Base-by-base conservation (phyloP, 2,329 filamentous ascomycete genomes). In the Aspergillus phoenicis region DNA sequence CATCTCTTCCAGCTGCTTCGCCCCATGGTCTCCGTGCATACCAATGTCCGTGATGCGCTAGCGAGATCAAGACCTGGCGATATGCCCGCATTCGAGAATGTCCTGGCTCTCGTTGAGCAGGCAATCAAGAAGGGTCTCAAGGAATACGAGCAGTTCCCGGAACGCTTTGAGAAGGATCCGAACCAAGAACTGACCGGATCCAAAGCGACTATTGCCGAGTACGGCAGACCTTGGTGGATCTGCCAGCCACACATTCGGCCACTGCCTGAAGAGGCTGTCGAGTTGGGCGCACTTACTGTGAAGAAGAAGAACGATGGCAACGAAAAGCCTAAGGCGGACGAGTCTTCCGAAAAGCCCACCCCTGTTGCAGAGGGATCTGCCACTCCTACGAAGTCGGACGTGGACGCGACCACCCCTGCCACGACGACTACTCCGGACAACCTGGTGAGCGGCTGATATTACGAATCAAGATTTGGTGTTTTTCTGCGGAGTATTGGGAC, bases 1-100 rank as follows among this genome's bases (percentile, higher is more conserved):
- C 95, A 99, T 76, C 85, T 97, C 47, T 99, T 99, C 82, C 91
- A 96, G 74, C 85, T 99, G 26, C 84, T 98, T 22, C 86, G 94
- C 15, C 88, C 94, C 33, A 85, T 98, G 24, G 88, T 99, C 36
- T 83, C 88, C 2, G 85, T 83, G 63, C 91, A 97, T 76, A 93
- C 91, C 24, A 85, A 95, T 66, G 87, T 98, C 33, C 87, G 95
- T 33, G 92, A 98, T 73, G 86, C 89, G n/a, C 84, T 99, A 2
- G 93, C 91, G 0, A 83, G 82, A 62, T 85, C 84, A 15, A 80
- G 84, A 20, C 82, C 86, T 0, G 90, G 90, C 38, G 90, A 96
- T 67, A 86, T 98, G 58, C 80, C 84, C 0, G 87, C 85, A 0
- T 93, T 91, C 71, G 94, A 98, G 75, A 83, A 86, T 10, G 87